Conservation (phyloP, 2,329 filamentous ascomycete genomes). For the Pseudodiploospora longispora region DNA sequence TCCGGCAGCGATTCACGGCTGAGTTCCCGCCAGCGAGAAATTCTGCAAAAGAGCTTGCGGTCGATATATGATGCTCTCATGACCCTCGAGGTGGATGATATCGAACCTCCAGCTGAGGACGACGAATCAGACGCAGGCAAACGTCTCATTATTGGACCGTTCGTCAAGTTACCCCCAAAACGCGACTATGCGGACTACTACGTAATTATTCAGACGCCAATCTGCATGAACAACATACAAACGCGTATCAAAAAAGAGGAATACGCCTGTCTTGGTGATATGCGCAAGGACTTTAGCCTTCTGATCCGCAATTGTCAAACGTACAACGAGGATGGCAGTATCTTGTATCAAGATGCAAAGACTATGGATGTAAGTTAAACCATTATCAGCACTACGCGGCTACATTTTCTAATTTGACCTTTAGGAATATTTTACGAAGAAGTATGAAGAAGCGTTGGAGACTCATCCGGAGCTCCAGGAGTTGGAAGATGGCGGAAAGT, state of each 20-base stretch:
- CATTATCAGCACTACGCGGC: neutral
- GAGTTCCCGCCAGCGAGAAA: slow-evolving; percentile 59
- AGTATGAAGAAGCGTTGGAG: slow-evolving; percentile 44
- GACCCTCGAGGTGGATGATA: slow-evolving; percentile 72
- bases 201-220: slow-evolving; percentile 81
- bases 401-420: slow-evolving; percentile 22
- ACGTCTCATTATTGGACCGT: slow-evolving; percentile 85
- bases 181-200: slow-evolving; percentile 93
- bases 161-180: slow-evolving; percentile 84
- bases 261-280: slow-evolving; percentile 71
- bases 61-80: slow-evolving; percentile 73
- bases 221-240: slow-evolving; percentile 92
- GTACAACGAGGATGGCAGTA: slow-evolving; percentile 93
- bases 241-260: slow-evolving; percentile 95
- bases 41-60: slow-evolving; percentile 74
- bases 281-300: slow-evolving; percentile 73
- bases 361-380: slow-evolving; percentile 68
- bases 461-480: slow-evolving; percentile 48
- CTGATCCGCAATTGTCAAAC: slow-evolving; percentile 88
- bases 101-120: slow-evolving; percentile 47
- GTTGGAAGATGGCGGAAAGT: slow-evolving; percentile 40
- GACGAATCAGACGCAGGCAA: slow-evolving; percentile 53
- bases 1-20: slow-evolving; percentile 38
- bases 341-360: slow-evolving; percentile 87
- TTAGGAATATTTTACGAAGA: slow-evolving; percentile 49